Percentiles rank a stretch among this genome's conserved stretches.
These are phyloP conservation scores for Candida sonorensis DNA, from an alignment of 805 yeast species.

Conservation along the genomic window DNA sequence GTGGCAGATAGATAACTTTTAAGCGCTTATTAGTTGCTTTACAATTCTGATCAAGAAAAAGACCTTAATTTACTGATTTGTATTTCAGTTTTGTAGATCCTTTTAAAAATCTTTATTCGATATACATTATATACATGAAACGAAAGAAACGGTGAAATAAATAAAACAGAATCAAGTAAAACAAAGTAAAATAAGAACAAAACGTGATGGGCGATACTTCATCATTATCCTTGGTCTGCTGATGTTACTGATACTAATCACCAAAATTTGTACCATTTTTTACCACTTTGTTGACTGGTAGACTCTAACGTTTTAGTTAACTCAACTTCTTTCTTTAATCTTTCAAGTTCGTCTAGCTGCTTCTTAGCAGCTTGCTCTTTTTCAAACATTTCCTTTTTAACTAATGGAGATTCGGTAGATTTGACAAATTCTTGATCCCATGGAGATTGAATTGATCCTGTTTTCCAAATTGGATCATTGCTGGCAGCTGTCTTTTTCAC, in stretches of 20 bases:
- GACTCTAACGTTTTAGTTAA: constrained; percentile 21
- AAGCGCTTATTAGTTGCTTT: too few species aligned
- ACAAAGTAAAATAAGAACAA: too few species aligned
- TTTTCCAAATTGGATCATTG: constrained; percentile 76
- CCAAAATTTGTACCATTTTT: constrained; percentile 23
- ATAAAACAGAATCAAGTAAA: too few species aligned
- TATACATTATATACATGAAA: not conserved
- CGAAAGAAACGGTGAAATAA: too few species aligned
- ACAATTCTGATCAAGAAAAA: too few species aligned
- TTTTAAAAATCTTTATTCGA: too few species aligned
- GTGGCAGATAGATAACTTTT: constrained; percentile 6
- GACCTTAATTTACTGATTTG: too few species aligned
- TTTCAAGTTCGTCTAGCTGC: constrained; percentile 33
- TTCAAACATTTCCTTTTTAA: constrained; percentile 38
- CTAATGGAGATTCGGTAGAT: constrained; percentile 30
- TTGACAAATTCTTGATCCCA: constrained; percentile 44
- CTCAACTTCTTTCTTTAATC: constrained; percentile 31
- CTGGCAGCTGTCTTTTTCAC: constrained; percentile 58
- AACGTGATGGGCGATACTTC: too few species aligned
- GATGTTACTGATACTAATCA: not conserved
- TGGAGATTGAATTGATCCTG: constrained; percentile 64
- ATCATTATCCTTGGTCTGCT: too few species aligned
- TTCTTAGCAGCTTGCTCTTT: constrained; percentile 37
- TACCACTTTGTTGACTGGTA: constrained; percentile 24
- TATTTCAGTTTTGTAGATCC: too few species aligned